These are phyloP conservation scores for Pelargonium myrrhifolium DNA, from an alignment of 441 rosid genomes.

Conservation along the genomic window DNA sequence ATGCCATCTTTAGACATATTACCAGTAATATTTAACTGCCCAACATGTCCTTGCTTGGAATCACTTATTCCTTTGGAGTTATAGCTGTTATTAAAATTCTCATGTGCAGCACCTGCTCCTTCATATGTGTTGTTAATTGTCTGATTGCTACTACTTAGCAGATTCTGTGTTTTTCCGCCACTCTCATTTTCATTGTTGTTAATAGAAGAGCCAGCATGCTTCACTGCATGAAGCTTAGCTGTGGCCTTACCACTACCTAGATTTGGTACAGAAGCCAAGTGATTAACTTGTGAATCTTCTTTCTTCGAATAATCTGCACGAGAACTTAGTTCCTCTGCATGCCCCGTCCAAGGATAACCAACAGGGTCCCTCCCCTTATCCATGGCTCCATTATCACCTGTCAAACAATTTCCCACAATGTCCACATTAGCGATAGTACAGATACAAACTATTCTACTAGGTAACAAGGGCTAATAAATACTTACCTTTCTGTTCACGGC, in stretches of 20 bases:
- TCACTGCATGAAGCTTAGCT: neutral
- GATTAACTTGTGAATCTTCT: constrained; percentile 13
- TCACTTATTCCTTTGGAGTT: constrained; percentile 21
- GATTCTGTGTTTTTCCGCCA: neutral
- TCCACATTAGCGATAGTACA: neutral
- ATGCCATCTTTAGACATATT: constrained; percentile 21
- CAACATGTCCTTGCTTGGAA: constrained; percentile 23
- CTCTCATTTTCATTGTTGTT: constrained; percentile 4
- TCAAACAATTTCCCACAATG: neutral
- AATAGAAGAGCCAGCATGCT: neutral
- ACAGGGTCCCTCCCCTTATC: constrained; percentile 1
- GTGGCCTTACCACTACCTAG: constrained; percentile 8
- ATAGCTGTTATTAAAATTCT: constrained; percentile 14
- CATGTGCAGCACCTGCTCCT: constrained; percentile 15
- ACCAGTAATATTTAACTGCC: constrained; percentile 24
- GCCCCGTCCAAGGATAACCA: constrained; percentile 4
- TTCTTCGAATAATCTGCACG: neutral
- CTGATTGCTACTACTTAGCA: constrained; percentile 4
- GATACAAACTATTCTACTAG: neutral
- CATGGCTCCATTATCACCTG: constrained; percentile 9
- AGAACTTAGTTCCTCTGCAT: neutral
- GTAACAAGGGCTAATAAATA: neutral
- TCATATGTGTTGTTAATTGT: constrained; percentile 6
- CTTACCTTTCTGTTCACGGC: constrained; percentile 19
- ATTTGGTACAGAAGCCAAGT: constrained; percentile 4